phyloP scores from a whole-genome alignment of 2,329 filamentous ascomycete species.

The Colletotrichum abscissum region DNA sequence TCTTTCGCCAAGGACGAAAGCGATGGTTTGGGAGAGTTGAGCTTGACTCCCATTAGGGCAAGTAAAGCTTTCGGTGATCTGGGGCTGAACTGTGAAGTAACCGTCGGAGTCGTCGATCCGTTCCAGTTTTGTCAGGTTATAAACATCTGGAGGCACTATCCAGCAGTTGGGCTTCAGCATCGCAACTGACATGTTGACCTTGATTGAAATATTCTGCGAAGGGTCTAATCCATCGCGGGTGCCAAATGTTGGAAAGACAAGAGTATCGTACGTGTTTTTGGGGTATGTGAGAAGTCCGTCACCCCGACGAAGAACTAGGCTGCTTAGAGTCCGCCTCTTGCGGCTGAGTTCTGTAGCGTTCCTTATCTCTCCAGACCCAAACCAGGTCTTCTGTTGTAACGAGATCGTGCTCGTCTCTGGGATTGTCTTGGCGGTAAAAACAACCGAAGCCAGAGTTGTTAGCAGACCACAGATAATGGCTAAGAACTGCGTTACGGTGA shows the following conservation, averaged over 20 bases:
- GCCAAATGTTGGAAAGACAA: neutral
- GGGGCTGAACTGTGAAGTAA: too few species aligned
- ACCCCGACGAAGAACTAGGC: neutral
- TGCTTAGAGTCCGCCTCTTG: neutral
- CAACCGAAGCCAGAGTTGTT: neutral
- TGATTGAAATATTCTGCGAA: neutral
- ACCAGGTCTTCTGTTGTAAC: conserved; percentile 5
- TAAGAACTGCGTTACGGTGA: neutral
- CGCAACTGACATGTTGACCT: neutral
- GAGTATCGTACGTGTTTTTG: neutral
- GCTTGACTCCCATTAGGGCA: neutral
- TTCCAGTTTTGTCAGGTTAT: too few species aligned
- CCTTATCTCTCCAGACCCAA: neutral
- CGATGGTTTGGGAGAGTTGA: too few species aligned
- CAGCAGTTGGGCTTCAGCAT: neutral
- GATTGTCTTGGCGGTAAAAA: conserved; percentile 5
- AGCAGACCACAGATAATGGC: neutral
- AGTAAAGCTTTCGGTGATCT: neutral
- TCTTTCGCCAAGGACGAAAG: too few species aligned
- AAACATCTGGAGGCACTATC: too few species aligned
- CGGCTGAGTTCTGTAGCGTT: too few species aligned
- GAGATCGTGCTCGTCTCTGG: neutral
- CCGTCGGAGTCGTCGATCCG: too few species aligned
- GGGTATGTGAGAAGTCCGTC: neutral
- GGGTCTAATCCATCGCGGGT: too few species aligned